A percentile compares a stretch with the other conserved stretches of the same genome.
Evolutionary conservation across 805 yeast species (phyloP).

Genomic region (Metschnikowia cerradonensis): DNA sequence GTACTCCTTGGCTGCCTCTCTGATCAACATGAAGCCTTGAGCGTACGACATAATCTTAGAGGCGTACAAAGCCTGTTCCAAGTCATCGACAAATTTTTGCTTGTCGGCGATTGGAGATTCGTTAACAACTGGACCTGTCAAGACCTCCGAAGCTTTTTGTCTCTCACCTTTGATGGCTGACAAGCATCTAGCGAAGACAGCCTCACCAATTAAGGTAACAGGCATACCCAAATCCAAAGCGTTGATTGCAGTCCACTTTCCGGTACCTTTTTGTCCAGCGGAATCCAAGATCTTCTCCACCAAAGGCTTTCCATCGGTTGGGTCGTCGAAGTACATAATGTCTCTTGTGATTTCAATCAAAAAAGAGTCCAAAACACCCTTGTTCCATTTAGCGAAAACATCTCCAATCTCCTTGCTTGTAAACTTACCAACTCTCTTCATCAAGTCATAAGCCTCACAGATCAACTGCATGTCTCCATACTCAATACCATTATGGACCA

Average conservation of each 20-base stretch:
- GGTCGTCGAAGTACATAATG: constrained; percentile 82
- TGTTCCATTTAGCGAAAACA: constrained; percentile 91
- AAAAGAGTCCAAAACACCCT: constrained; percentile 96
- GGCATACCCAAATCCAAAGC: constrained; percentile 98
- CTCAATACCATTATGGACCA: constrained; percentile 99
- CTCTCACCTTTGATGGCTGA: constrained; percentile 93
- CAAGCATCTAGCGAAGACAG: constrained; percentile 93
- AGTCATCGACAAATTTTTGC: constrained; percentile 80
- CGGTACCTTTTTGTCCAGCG: constrained; percentile 99
- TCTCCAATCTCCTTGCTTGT: constrained; percentile 88
- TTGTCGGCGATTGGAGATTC: constrained; percentile 66
- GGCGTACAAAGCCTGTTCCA: constrained; percentile 97
- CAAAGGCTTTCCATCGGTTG: constrained; percentile 81
- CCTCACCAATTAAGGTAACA: constrained; percentile 97
- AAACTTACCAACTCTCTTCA: constrained; percentile 92
- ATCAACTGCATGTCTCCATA: constrained; percentile 99
- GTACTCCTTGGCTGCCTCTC: constrained; percentile 96
- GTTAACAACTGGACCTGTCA: constrained; percentile 72
- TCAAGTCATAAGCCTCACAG: constrained; percentile 93
- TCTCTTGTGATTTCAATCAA: constrained; percentile 95
- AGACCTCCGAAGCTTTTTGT: constrained; percentile 71
- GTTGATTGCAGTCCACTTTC: constrained; percentile 99
- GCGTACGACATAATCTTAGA: constrained; percentile 98
- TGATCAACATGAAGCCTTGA: constrained; percentile 98
- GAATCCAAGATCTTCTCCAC: constrained; percentile 95